Evolutionary conservation across 164 flowering plant species (phyloP), one percentile per base, ranked within the genome.

Genomic region (Kingdonia uniflora): DNA sequence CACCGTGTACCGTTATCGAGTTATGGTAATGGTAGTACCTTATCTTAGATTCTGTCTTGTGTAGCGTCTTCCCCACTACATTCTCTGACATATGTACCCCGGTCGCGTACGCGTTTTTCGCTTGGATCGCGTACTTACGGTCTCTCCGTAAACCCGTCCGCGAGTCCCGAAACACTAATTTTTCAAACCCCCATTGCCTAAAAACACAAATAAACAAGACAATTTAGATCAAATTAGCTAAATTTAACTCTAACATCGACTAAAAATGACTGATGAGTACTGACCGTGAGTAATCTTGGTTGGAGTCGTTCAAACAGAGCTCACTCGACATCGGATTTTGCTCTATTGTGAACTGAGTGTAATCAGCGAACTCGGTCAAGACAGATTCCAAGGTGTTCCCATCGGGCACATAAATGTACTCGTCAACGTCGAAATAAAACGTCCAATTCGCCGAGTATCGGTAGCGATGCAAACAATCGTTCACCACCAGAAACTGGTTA

Each of bases 311-410:
- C 59, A 78, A 57, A 61, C 90, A 83, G 50, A 80, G 78, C 51
- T 21, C 19, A 53, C 76, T 74, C 5, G 76, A 71, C 90, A 83
- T 83, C 2, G 85, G 78, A 54, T 73, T 76, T 67, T 83, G 86
- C 68, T 80, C 84, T 58, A 83, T 83, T 0, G 84, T 79, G 69
- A 83, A 80, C 67, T 83, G 86, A 21, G 84, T 73, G 19, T 63
- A 75, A 25, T 65, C 69, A 0, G 73, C 64, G 21, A 83, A 72
- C 58, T 68, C 76, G 0, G 41, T 17, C 54, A 84, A 39, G 1
- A 80, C 82, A 2, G 76, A 67, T 42, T 77, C 71, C 55, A 84
- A 52, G 0, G 63, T 71, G 2, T 47, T 62, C 33, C 77, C 76
- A 0, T 60, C 64, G 0, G 86, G 86, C 68, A 80, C 19, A 48